Base-by-base conservation (phyloP, 2,329 filamentous ascomycete species). In the Arthrobotrys iridis region DNA sequence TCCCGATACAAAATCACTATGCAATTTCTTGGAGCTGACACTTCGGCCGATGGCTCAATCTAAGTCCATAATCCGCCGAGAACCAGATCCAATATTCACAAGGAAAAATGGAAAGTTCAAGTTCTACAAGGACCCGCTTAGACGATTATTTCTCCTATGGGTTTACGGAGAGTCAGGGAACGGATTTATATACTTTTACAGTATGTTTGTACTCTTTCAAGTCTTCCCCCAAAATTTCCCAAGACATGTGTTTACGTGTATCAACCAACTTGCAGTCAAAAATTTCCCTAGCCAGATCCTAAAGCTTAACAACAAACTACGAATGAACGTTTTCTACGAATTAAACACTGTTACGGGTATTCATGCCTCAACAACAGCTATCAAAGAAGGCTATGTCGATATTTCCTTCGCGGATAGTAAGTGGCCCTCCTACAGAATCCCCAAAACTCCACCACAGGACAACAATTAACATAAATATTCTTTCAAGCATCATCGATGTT, bases 181-280 rank as follows among this genome's bases (percentile, higher is more conserved):
- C 10, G 41, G 64, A 10, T 68, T 68, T 41, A 52, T 68, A 30
- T 68, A 68, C 5, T 68, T 68, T 11, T 59, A 33, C 26, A 60
- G 64, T 68, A 43, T 33, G 48, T 18, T 26, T 15, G 28, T 22
- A 30, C 46, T 20, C 22, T n/a, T 15, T 46, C 2, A 13, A 43
- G n/a, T n/a, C 40, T 4, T n/a, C 40, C 40, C 4, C 40, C 40
- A 13, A 4, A 18, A 6, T n/a, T 43, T n/a, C n/a, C n/a, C n/a
- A n/a, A n/a, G n/a, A n/a, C n/a, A n/a, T n/a, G n/a, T n/a, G n/a
- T n/a, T n/a, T n/a, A n/a, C n/a, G n/a, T n/a, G n/a, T n/a, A n/a
- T n/a, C n/a, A n/a, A n/a, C n/a, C n/a, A n/a, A n/a, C 10, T 20
- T n/a, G 35, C 37, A 68, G 64, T 68, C 20, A 20, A 50, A 20